Evolutionary conservation across 139 green algal genomes (phyloP).

Genomic region (Micromonas commoda): DNA sequence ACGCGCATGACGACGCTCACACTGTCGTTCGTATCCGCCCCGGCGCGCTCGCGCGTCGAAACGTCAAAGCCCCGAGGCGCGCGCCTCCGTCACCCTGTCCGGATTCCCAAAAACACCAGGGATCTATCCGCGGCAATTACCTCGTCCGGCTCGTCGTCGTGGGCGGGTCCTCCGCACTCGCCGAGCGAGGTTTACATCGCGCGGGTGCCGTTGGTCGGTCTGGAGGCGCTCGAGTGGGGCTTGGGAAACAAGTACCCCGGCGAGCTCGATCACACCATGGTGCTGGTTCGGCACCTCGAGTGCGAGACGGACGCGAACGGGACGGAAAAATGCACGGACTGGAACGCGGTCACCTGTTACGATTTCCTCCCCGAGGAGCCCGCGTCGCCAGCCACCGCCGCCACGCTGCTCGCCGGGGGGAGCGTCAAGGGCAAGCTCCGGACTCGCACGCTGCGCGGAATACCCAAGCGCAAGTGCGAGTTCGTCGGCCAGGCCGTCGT

Average conservation of each 20-base stretch:
- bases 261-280: not conserved
- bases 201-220: not conserved
- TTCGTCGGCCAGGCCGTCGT: not conserved
- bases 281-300: not conserved
- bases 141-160: not conserved
- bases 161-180: too few species aligned
- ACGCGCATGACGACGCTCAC: too few species aligned
- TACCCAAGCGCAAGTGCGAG: not conserved
- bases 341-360: not conserved
- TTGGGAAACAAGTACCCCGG: not conserved
- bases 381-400: not conserved
- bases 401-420: not conserved
- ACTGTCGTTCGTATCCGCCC: too few species aligned
- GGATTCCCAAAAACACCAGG: not conserved
- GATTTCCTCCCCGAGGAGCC: constrained; percentile 4
- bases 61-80: too few species aligned
- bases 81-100: not conserved
- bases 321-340: too few species aligned
- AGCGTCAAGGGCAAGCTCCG: not conserved
- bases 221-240: not conserved
- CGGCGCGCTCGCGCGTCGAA: too few species aligned
- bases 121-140: not conserved
- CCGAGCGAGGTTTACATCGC: constrained; percentile 16
- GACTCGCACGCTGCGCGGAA: not conserved
- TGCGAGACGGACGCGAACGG: too few species aligned